Base-by-base conservation (phyloP, 768 basidiomycete genomes). In the Xerocomellus intermedius region DNA sequence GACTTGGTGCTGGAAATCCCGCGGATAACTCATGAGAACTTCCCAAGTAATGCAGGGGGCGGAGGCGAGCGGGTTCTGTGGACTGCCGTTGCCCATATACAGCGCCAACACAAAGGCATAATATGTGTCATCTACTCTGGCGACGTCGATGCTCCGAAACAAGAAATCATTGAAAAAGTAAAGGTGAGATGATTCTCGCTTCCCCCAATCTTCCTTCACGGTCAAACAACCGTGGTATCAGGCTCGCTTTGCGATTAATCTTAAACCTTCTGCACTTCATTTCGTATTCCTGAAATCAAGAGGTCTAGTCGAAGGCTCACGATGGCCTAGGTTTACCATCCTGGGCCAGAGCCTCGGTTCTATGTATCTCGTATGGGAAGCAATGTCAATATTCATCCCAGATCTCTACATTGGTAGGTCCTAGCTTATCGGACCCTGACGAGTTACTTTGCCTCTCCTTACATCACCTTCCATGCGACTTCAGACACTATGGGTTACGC, bases 401-500 rank as follows among this genome's bases (percentile, higher is more conserved):
- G 93, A 98, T 71, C 75, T 96, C 2, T 99, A 85, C 73, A 89
- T 99, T 36, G 94, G 94, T 94, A 42, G 35, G 82, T 44, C 30
- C 41, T 22, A 10, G 8, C 14, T 32, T 33, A 10, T 41, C n/a
- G 12, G n/a, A 17, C 16, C 39, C 13, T n/a, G 26, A 5, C 26
- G 17, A 42, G 10, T 36, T 33, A 12, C 35, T 33, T 28, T 41
- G 16, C n/a, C 1, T 51, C 39, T 48, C 24, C 52, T 55, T 54
- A 61, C 24, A 58, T 45, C 55, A 42, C 48, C n/a, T 24, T 39
- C 48, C 22, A 24, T 19, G 21, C 39, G 38, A 43, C 42, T 3
- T 13, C 61, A 97, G 96, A 99, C 68, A 93, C 94, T 0, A 98
- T 98, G 95, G 97, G 97, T 28, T 97, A 94, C 63, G 94, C 94